Conservation (phyloP, 75 land plant genomes). For the Pinus albicaulis region DNA sequence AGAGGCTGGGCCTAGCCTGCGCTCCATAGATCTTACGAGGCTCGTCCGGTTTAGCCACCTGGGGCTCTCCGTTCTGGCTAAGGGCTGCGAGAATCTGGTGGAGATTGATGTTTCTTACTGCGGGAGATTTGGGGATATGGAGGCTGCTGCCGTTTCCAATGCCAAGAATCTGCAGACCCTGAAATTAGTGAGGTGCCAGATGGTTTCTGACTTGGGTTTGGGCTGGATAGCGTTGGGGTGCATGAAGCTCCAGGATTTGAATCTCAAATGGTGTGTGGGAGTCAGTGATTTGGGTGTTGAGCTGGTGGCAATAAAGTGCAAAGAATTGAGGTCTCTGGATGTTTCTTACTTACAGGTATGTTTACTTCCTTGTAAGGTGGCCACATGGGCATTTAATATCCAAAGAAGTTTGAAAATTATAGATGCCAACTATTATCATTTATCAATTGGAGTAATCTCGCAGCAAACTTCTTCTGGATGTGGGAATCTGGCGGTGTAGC, state of each 20-base stretch:
- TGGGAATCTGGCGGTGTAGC: too few species aligned
- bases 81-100: slow-evolving; percentile 46
- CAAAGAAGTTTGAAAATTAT: too few species aligned
- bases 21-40: slow-evolving; percentile 48
- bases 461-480: too few species aligned
- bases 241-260: slow-evolving; percentile 35
- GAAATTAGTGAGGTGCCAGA: slow-evolving; percentile 60
- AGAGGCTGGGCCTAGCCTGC: slow-evolving; percentile 23
- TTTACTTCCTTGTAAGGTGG: too few species aligned
- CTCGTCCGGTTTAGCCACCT: slow-evolving; percentile 23
- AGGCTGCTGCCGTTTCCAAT: slow-evolving; percentile 42
- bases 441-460: too few species aligned
- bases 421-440: too few species aligned
- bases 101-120: slow-evolving; percentile 72
- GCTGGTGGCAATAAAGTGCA: slow-evolving; percentile 66
- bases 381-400: too few species aligned
- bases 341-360: slow-evolving; percentile 65
- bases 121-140: slow-evolving; percentile 47
- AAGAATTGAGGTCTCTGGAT: slow-evolving; percentile 59
- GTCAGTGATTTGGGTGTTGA: slow-evolving; percentile 72
- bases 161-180: slow-evolving; percentile 54
- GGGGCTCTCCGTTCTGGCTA: slow-evolving; percentile 48
- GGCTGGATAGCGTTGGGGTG: slow-evolving; percentile 72
- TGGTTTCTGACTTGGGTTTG: slow-evolving; percentile 68
- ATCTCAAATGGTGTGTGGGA: slow-evolving; percentile 74